A percentile compares a stretch with the other conserved stretches of the same genome.
These are phyloP conservation scores for Aspergillus wentii DNA, from an alignment of 495 filamentous ascomycete species.

Conservation along the genomic window DNA sequence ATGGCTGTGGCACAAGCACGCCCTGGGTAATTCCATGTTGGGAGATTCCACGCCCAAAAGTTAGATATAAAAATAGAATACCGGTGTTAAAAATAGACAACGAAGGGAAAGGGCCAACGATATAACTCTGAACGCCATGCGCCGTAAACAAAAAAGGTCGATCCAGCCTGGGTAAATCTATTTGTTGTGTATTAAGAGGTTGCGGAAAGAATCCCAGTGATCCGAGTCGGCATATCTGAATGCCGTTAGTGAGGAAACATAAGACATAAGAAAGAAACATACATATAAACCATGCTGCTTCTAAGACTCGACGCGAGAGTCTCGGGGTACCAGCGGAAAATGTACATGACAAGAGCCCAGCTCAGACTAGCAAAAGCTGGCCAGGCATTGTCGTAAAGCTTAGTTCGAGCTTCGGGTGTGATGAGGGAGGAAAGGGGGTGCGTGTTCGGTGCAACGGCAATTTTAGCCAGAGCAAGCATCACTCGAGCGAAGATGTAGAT, in stretches of 20 bases:
- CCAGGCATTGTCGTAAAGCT: slow-evolving; percentile 70
- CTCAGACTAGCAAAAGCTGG: slow-evolving; percentile 81
- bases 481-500: slow-evolving; percentile 97
- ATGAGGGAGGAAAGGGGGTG: slow-evolving; percentile 38
- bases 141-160: neutral
- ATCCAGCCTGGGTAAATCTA: slow-evolving; percentile 28
- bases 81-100: slow-evolving; percentile 4
- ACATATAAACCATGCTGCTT: slow-evolving; percentile 98
- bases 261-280: slow-evolving; percentile 34
- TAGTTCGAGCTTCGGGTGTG: slow-evolving; percentile 36
- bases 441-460: slow-evolving; percentile 64
- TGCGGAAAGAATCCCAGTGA: slow-evolving; percentile 76
- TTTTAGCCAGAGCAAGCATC: slow-evolving; percentile 72
- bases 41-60: neutral
- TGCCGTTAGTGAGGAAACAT: slow-evolving; percentile 9
- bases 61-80: neutral
- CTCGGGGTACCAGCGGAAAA: slow-evolving; percentile 89
- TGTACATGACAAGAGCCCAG: slow-evolving; percentile 93
- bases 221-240: slow-evolving; percentile 66
- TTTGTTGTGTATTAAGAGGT: slow-evolving; percentile 80
- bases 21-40: too few relatives aligned
- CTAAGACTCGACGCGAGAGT: slow-evolving; percentile 83
- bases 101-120: slow-evolving; percentile 11
- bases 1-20: neutral
- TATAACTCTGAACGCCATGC: slow-evolving; percentile 29